Conservation (phyloP, 2,329 filamentous ascomycete genomes). For the Hypoxylon sp. region DNA sequence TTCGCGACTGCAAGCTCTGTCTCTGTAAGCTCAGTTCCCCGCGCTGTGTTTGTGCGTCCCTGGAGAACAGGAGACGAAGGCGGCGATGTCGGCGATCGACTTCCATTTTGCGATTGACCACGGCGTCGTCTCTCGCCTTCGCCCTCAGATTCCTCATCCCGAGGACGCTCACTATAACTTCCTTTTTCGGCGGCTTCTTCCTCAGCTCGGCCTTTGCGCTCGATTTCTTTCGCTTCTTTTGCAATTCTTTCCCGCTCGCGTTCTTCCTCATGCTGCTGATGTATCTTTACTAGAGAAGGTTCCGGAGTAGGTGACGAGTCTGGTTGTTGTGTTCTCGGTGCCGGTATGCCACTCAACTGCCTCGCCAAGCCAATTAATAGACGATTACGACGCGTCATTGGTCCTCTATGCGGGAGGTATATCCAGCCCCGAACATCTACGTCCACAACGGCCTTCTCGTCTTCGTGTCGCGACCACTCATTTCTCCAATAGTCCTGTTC, state of each 20-base stretch:
- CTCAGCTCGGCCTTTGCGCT: conserved; percentile 77
- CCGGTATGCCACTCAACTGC: conserved; percentile 87
- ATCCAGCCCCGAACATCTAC: conserved; percentile 97
- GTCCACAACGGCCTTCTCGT: conserved; percentile 88
- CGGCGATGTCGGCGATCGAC: conserved; percentile 50
- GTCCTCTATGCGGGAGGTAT: conserved; percentile 86
- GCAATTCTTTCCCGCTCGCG: conserved; percentile 75
- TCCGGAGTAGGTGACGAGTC: conserved; percentile 38
- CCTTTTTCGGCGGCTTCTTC: conserved; percentile 77
- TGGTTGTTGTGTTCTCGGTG: conserved; percentile 64
- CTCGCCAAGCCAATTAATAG: conserved; percentile 88
- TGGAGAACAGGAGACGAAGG: conserved; percentile 60
- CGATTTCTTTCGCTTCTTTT: conserved; percentile 80
- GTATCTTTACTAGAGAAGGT: conserved; percentile 49
- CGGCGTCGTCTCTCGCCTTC: conserved; percentile 51
- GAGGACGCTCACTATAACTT: conserved; percentile 77
- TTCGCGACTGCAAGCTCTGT: conserved; percentile 85
- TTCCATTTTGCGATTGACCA: conserved; percentile 16
- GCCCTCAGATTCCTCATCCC: conserved; percentile 58
- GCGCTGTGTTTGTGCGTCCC: conserved; percentile 52
- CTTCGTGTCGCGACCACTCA: conserved; percentile 83
- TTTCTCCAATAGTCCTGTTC: conserved; percentile 81
- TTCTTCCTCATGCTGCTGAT: conserved; percentile 62
- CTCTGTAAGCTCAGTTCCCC: conserved; percentile 72
- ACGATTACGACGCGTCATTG: conserved; percentile 87